These are phyloP conservation scores for Hyaloscypha finlandica DNA, from an alignment of 495 filamentous ascomycete genomes.

Conservation along the genomic window DNA sequence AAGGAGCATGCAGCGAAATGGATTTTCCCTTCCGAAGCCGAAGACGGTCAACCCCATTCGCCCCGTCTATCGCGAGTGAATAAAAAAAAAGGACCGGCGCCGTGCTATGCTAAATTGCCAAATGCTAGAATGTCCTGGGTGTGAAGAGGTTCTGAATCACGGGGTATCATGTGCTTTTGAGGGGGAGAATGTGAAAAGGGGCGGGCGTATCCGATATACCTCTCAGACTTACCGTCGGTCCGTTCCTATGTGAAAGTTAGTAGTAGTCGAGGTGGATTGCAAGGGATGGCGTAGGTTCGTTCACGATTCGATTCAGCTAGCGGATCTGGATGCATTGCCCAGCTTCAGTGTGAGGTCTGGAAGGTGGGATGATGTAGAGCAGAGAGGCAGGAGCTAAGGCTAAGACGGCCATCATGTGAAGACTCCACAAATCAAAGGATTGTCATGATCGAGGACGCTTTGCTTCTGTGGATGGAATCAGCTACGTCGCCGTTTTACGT, in stretches of 20 bases:
- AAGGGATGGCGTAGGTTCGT: not conserved
- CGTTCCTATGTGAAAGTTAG: conserved; percentile 19
- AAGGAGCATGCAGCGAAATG: not conserved
- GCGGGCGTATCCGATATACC: conserved; percentile 16
- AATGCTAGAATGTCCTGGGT: conserved; percentile 18
- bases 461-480: conserved; percentile 28
- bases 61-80: conserved; percentile 1
- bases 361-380: not conserved
- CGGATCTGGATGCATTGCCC: not conserved
- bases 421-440: not conserved
- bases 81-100: conserved; percentile 18
- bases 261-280: conserved; percentile 5
- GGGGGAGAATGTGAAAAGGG: conserved; percentile 23
- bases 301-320: not conserved
- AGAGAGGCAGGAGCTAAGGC: not conserved
- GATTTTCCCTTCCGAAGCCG: not conserved
- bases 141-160: conserved; percentile 17
- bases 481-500: not conserved
- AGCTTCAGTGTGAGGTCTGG: not conserved
- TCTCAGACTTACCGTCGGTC: conserved; percentile 24
- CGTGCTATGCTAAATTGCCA: conserved; percentile 19
- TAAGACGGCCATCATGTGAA: not conserved
- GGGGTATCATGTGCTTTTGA: conserved; percentile 28
- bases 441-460: conserved; percentile 32
- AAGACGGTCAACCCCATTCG: not conserved